Evolutionary conservation across 352 stramenopile species (phyloP).

Genomic region (Phytopythium chamaehyphon): DNA sequence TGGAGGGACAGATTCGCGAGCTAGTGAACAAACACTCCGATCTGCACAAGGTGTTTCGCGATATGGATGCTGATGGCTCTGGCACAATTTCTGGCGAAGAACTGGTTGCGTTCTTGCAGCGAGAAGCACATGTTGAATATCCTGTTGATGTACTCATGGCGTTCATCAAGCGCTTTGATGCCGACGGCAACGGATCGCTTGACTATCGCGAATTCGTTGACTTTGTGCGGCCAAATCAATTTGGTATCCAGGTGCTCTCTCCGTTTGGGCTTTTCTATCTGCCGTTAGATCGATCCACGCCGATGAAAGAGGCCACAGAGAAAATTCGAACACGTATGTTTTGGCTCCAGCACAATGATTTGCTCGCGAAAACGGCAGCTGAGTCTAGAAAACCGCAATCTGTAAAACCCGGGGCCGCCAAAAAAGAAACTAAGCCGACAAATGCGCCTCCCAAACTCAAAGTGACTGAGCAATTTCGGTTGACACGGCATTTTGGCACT

Average conservation of each 20-base stretch:
- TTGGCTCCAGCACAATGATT: constrained; percentile 56
- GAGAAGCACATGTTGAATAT: constrained; percentile 25
- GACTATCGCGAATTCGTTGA: constrained; percentile 45
- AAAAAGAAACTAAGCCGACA: background rate
- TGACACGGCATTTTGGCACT: constrained; percentile 35
- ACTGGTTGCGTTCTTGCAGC: constrained; percentile 27
- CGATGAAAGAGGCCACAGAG: constrained; percentile 23
- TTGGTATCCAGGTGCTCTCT: constrained; percentile 39
- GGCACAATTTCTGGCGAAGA: constrained; percentile 25
- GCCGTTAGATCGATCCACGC: constrained; percentile 15
- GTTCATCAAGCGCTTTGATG: constrained; percentile 46
- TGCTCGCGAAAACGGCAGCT: constrained; percentile 14
- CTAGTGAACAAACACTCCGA: constrained; percentile 21
- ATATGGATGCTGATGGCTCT: constrained; percentile 29
- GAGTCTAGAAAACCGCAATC: background rate
- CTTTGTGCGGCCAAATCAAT: constrained; percentile 37
- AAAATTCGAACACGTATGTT: constrained; percentile 48
- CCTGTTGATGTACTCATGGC: constrained; percentile 20
- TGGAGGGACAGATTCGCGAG: constrained; percentile 37
- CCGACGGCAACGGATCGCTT: constrained; percentile 33
- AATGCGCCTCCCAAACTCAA: constrained; percentile 20
- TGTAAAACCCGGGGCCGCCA: background rate
- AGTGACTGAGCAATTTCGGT: constrained; percentile 26
- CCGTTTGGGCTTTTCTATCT: constrained; percentile 48
- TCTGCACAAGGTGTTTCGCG: constrained; percentile 22